A percentile compares a stretch with the other conserved stretches of the same genome.
These are phyloP conservation scores for Lichenothelia convexa DNA, from an alignment of 495 filamentous ascomycete genomes.

Conservation along the genomic window DNA sequence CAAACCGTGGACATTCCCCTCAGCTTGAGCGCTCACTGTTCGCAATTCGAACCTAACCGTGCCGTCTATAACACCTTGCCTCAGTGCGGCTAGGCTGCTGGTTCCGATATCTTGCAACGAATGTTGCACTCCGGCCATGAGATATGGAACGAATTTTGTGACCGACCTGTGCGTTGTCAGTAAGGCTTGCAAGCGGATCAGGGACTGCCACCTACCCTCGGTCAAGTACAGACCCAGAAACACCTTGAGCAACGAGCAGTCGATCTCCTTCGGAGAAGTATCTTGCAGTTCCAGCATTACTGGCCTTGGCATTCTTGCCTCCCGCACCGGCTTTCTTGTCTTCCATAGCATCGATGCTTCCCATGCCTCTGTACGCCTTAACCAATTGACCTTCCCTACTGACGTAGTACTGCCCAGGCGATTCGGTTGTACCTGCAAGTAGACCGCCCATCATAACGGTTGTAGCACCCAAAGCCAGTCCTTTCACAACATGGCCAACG, in stretches of 20 bases:
- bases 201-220: too few species aligned
- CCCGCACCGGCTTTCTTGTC: constrained; percentile 71
- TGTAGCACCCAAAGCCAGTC: constrained; percentile 78
- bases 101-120: constrained; percentile 90
- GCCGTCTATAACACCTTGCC: constrained; percentile 56
- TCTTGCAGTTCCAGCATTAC: constrained; percentile 88
- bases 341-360: constrained; percentile 97
- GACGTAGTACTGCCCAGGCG: constrained; percentile 90
- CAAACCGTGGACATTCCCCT: constrained; percentile 89
- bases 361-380: constrained; percentile 98
- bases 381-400: constrained; percentile 89
- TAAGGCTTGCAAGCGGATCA: too few species aligned
- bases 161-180: too few species aligned
- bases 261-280: constrained; percentile 97
- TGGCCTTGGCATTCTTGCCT: constrained; percentile 56
- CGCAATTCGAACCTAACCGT: constrained; percentile 81
- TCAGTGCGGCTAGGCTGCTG: constrained; percentile 55
- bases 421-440: constrained; percentile 92
- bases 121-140: constrained; percentile 89
- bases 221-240: constrained; percentile 56
- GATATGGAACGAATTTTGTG: constrained; percentile 87
- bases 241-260: constrained; percentile 90
- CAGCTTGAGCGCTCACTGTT: constrained; percentile 82
- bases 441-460: constrained; percentile 99
- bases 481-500: constrained; percentile 97